These are phyloP conservation scores for Erodium texanum DNA, from an alignment of 441 rosid genomes.

Conservation along the genomic window DNA sequence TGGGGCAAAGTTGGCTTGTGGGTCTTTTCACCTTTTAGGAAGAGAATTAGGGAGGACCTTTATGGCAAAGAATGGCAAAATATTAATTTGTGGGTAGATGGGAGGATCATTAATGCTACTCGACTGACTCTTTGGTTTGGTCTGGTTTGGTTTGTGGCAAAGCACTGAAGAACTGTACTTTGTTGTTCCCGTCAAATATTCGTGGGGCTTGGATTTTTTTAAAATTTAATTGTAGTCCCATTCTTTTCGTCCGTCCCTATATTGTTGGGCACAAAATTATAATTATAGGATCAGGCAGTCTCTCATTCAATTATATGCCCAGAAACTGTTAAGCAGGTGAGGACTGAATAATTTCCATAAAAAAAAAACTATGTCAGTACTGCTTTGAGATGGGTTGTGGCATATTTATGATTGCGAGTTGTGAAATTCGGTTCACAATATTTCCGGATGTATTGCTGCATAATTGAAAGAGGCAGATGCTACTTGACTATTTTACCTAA, in stretches of 20 bases:
- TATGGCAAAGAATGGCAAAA: neutral
- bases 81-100: conserved; percentile 5
- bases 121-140: neutral
- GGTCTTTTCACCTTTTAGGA: neutral
- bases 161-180: neutral
- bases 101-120: conserved; percentile 21
- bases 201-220: neutral
- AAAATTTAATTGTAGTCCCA: too few species aligned
- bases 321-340: neutral
- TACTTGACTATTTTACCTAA: neutral
- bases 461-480: neutral
- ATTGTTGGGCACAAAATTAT: too few species aligned
- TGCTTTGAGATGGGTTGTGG: neutral
- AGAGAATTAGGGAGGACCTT: neutral
- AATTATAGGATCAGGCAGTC: too few species aligned
- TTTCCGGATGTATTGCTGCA: neutral
- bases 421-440: neutral
- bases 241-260: too few species aligned
- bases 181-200: neutral
- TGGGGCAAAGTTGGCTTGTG: neutral
- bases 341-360: neutral
- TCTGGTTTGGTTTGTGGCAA: neutral
- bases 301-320: too few species aligned
- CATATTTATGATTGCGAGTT: neutral
- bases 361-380: too few species aligned